A percentile compares a stretch with the other conserved stretches of the same genome.
phyloP scores from a whole-genome alignment of 805 yeast species.

The Phaffomyces opuntiae region DNA sequence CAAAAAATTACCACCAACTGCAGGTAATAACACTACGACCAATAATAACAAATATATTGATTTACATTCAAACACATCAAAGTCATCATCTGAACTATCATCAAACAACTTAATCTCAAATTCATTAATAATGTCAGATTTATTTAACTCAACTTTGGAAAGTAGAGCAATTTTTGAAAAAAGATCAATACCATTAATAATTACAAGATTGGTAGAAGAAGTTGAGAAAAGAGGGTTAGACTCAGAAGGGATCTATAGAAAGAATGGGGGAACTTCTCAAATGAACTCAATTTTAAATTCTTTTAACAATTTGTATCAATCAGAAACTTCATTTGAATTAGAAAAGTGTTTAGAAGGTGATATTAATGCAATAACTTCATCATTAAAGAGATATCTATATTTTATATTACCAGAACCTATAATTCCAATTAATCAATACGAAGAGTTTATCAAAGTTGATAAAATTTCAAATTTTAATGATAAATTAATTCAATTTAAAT shows the following conservation, averaged over 20 bases:
- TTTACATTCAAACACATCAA: slow-evolving; percentile 1
- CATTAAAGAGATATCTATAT: slow-evolving; percentile 81
- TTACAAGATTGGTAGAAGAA: slow-evolving; percentile 64
- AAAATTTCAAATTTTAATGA: slow-evolving; percentile 22
- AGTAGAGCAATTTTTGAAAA: slow-evolving; percentile 58
- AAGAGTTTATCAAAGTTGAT: slow-evolving; percentile 52
- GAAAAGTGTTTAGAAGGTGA: slow-evolving; percentile 46
- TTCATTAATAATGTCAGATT: slow-evolving; percentile 16
- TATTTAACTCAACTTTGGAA: slow-evolving; percentile 45
- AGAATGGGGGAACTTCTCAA: slow-evolving; percentile 48
- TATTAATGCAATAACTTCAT: slow-evolving; percentile 79
- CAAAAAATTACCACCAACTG: slow-evolving; percentile 19
- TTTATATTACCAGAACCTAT: slow-evolving; percentile 74
- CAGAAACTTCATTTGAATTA: slow-evolving; percentile 29
- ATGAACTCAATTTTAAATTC: slow-evolving; percentile 29
- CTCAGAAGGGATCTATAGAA: slow-evolving; percentile 83
- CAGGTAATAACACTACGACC: no score
- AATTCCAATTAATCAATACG: slow-evolving; percentile 64
- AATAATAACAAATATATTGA: slow-evolving; percentile 7
- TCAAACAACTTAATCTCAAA: not conserved
- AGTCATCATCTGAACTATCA: slow-evolving; percentile 1
- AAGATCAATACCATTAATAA: slow-evolving; percentile 58
- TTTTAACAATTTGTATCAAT: slow-evolving; percentile 21
- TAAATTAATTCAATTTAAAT: slow-evolving; percentile 34
- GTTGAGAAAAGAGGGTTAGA: slow-evolving; percentile 74